Percentiles rank a stretch among this genome's conserved stretches.
phyloP scores from a whole-genome alignment of 2,329 filamentous ascomycete species.

The Colletotrichum magnum region DNA sequence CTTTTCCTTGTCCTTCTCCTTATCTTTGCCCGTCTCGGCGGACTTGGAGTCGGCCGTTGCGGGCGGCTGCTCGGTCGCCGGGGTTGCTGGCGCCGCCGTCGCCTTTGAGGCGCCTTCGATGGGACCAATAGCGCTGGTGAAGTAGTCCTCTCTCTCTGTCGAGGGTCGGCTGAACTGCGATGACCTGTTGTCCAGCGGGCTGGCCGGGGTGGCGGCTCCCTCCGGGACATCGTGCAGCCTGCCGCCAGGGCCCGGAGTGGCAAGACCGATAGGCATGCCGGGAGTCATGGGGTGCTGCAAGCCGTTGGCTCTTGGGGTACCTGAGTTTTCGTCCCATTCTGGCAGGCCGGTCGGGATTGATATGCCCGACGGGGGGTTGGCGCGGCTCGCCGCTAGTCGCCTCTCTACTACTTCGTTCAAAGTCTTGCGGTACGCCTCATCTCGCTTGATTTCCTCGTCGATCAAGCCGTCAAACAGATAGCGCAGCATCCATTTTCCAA shows the following conservation, averaged over 20 bases:
- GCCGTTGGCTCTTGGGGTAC: conserved; percentile 75
- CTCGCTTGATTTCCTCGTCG: conserved; percentile 89
- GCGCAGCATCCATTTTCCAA: conserved; percentile 95
- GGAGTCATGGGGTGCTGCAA: conserved; percentile 76
- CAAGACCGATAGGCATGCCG: conserved; percentile 82
- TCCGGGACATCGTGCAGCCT: conserved; percentile 64
- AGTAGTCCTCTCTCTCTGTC: conserved; percentile 81
- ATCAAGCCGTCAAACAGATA: conserved; percentile 93
- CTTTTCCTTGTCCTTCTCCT: conserved; percentile 61
- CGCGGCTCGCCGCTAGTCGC: conserved; percentile 66
- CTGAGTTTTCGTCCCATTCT: conserved; percentile 53
- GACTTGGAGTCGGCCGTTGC: conserved; percentile 55
- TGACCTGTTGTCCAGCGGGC: conserved; percentile 67
- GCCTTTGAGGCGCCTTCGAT: conserved; percentile 62
- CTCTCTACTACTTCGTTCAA: conserved; percentile 76
- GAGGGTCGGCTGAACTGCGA: conserved; percentile 73
- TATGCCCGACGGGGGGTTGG: conserved; percentile 74
- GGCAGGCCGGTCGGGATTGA: conserved; percentile 53
- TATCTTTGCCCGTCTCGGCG: conserved; percentile 61
- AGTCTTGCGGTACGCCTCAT: conserved; percentile 79
- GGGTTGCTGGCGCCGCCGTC: conserved; percentile 61
- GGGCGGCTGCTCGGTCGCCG: conserved; percentile 61
- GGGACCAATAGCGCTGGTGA: conserved; percentile 73
- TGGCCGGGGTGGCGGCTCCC: conserved; percentile 58
- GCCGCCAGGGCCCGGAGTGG: conserved; percentile 70